Evolutionary conservation across 2,329 filamentous ascomycete genomes (phyloP).

Genomic region (Xylariales sp.): DNA sequence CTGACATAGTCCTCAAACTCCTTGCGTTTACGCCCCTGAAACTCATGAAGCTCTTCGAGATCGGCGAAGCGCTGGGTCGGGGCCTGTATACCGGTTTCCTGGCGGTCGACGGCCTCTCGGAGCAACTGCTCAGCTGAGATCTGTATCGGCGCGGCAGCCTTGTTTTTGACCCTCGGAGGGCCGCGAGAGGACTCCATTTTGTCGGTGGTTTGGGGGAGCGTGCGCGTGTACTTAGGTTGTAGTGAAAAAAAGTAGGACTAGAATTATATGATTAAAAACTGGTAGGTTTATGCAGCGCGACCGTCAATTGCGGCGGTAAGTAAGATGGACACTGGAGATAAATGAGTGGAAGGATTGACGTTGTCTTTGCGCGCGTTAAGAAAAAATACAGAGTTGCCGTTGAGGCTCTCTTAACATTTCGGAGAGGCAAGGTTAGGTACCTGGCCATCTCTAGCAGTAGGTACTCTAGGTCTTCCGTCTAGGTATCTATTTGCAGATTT

Average conservation of each 20-base stretch:
- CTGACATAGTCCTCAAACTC: constrained; percentile 99
- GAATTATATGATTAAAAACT: not conserved
- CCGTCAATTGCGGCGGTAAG: constrained; percentile 1
- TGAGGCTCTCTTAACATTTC: too few relatives aligned
- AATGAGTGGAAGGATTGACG: not conserved
- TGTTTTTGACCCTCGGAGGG: constrained; percentile 97
- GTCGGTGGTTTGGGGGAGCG: constrained; percentile 36
- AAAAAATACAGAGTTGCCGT: not conserved
- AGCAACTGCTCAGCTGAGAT: constrained; percentile 98
- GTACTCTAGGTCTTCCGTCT: too few relatives aligned
- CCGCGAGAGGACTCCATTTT: constrained; percentile 91
- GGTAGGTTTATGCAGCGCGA: not conserved
- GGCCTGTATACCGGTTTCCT: constrained; percentile 87
- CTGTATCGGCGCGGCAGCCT: constrained; percentile 89
- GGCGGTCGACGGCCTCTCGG: constrained; percentile 94
- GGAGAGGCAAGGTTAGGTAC: too few relatives aligned
- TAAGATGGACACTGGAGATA: not conserved
- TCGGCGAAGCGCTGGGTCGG: constrained; percentile 96
- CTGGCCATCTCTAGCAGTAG: too few relatives aligned
- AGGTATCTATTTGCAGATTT: too few relatives aligned
- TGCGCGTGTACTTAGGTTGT: not conserved
- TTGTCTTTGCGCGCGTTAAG: not conserved
- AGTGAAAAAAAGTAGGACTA: not conserved
- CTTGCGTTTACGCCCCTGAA: constrained; percentile 93
- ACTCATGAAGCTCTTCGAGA: constrained; percentile 97